phyloP scores from a whole-genome alignment of 73 alveolate genomes.

The Tetrahymena malaccensis region DNA sequence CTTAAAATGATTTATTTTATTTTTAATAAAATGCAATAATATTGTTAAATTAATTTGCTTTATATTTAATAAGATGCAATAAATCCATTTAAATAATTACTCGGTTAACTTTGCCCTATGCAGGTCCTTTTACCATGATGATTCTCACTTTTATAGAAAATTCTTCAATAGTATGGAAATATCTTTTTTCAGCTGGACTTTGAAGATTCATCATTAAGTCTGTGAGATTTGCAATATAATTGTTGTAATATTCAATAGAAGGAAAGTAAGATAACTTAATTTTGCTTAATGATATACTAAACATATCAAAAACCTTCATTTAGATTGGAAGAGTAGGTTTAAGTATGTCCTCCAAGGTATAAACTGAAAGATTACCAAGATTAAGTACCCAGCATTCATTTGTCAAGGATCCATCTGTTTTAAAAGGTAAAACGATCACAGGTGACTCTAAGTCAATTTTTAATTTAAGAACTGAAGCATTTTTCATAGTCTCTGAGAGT shows the following conservation, averaged over 20 bases:
- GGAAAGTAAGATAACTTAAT: not conserved
- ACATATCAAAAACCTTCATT: conserved; percentile 1
- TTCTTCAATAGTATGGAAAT: not conserved
- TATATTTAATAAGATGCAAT: not conserved
- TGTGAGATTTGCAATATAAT: not conserved
- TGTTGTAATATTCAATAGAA: not conserved
- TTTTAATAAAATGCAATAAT: no score
- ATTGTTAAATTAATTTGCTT: not conserved
- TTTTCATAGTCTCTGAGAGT: not conserved
- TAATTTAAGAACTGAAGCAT: conserved; percentile 12
- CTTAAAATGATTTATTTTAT: no score
- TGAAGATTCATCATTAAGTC: not conserved
- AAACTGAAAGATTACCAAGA: conserved; percentile 10
- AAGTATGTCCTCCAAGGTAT: not conserved
- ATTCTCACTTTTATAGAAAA: not conserved
- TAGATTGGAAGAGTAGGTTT: conserved; percentile 1
- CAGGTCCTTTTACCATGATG: not conserved
- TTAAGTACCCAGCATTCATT: conserved; percentile 30
- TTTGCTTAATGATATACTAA: not conserved
- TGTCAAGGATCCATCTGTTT: not conserved
- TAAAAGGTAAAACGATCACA: conserved; percentile 7
- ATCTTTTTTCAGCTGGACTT: not conserved
- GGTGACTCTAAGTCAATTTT: conserved; percentile 11
- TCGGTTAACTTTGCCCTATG: not conserved
- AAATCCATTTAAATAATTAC: not conserved